Percentiles rank a stretch among this genome's conserved stretches.
Conservation (phyloP, 805 yeast genomes). For the Saccharomycopsis synnaedendra region DNA sequence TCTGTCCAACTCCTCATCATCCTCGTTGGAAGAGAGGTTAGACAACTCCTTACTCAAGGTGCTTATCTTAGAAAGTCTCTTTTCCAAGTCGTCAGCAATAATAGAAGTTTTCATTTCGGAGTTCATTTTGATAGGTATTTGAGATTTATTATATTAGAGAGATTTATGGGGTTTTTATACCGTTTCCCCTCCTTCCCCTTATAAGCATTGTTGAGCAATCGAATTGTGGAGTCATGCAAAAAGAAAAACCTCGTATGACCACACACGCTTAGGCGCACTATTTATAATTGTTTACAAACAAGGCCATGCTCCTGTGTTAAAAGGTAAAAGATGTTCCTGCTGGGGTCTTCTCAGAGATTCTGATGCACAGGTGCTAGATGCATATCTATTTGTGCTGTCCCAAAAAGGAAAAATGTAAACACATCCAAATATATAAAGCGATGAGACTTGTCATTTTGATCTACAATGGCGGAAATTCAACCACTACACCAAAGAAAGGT, state of each 20-base stretch:
- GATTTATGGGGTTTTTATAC: neutral
- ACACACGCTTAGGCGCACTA: too few species aligned
- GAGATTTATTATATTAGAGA: neutral
- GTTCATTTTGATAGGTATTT: constrained; percentile 5
- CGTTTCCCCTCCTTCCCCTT: neutral
- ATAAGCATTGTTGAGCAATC: neutral
- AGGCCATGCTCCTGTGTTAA: too few species aligned
- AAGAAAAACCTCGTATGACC: too few species aligned
- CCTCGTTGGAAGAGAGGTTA: constrained; percentile 10
- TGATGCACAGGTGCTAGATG: too few species aligned
- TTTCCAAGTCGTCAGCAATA: constrained; percentile 13
- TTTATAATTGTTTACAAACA: too few species aligned
- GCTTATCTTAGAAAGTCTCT: constrained; percentile 12
- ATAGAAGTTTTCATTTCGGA: neutral
- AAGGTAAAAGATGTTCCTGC: too few species aligned
- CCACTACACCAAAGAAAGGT: constrained; percentile 20
- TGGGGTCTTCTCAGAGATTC: too few species aligned
- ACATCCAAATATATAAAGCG: neutral
- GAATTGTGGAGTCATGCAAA: too few species aligned
- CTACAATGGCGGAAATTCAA: constrained; percentile 20
- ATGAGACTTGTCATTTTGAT: too few species aligned
- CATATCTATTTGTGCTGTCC: neutral
- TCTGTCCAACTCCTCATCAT: constrained; percentile 1
- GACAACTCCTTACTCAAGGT: constrained; percentile 14
- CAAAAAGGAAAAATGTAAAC: constrained; percentile 1